Base-by-base conservation (phyloP, 305 asterid genomes). In the Fraxinus platypoda region DNA sequence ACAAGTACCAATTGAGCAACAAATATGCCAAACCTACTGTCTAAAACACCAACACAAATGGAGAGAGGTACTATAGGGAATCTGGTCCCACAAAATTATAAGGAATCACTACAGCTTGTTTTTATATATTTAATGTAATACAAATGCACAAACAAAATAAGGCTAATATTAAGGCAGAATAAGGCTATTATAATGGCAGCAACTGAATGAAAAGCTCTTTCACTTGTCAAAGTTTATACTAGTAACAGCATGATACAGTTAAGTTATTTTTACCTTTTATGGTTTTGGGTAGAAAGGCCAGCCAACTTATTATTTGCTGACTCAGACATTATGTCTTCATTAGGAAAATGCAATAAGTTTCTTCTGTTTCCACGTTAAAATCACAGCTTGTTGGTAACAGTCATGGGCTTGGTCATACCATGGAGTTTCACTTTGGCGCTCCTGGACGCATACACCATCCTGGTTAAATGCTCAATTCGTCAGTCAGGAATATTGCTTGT, bases 351-450 rank as follows among this genome's bases (percentile, higher is more conserved):
- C 13, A 74, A 7, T 75, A 75, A 81, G 62, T 34, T 41, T 25
- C 6, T 78, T n/a, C 21, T 78, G 81, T 72, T 73, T 43, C 26
- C 59, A 6, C 52, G 35, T 35, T 75, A 62, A 79, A 41, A 68
- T 54, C 57, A 34, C 94, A 94, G 97, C 86, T 90, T 90, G 84
- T 82, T 91, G 88, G 92, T 93, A 64, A 91, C 91, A 74, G 88
- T 91, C 81, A 93, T 90, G 98, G 95, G 97, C 33, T 84, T 93
- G 81, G 91, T 87, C 64, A 89, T 94, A 80, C 97, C 98, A 17
- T 94, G 98, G 98, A 94, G 98, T 82, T 81, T 88, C 77, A 90
- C 98, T 79, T 80, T 94, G 68, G 97, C 94, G 4, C 62, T 92
- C 73, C 90, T 92, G 1, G 97, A 93, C 73, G 90, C 88, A 76